Base-by-base conservation (phyloP, 2,329 filamentous ascomycete genomes). In the Stromatinia cepivora region DNA sequence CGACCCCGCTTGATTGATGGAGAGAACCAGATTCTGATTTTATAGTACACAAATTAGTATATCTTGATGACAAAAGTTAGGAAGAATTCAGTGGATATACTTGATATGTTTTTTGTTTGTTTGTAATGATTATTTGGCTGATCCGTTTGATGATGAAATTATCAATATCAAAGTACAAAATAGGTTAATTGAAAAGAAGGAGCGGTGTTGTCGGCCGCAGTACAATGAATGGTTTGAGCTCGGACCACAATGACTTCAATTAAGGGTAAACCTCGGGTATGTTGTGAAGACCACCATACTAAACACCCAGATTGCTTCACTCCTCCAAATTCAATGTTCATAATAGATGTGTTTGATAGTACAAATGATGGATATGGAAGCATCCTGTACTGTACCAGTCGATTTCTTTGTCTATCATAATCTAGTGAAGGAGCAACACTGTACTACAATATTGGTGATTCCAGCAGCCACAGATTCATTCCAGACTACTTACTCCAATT, bases 131-230 rank as follows among this genome's bases (percentile, higher is more conserved):
- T 42, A 25, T 52, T 22, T 52, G 31, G n/a, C 13, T 11, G 34
- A 64, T 39, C 34, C 42, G 15, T 3, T 15, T 52, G 61, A 64
- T 64, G 15, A 8, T 28, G 9, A 64, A 64, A 25, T 36, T 39
- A 17, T 63, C 22, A 20, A 13, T 39, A 52, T n/a, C 9, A 63
- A 52, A 45, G 46, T 63, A 39, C 5, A 22, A 63, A 28, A 64
- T 52, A 52, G 61, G 36, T 39, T 17, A 15, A 28, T 50, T 22
- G 15, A 52, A 46, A 63, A 52, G 61, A 64, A 64, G 61, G 28
- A 15, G 61, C 61, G 61, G 61, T 64, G 61, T 64, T 64, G 28
- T 64, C 61, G 61, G 61, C 61, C 61, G 61, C 61, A 64, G 61
- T 39, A 34, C n/a, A 20, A 39, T 52, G n/a, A 58, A 58, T 48